Base-by-base conservation (phyloP, 257 asterid species). In the Solanum ahanhuiri region DNA sequence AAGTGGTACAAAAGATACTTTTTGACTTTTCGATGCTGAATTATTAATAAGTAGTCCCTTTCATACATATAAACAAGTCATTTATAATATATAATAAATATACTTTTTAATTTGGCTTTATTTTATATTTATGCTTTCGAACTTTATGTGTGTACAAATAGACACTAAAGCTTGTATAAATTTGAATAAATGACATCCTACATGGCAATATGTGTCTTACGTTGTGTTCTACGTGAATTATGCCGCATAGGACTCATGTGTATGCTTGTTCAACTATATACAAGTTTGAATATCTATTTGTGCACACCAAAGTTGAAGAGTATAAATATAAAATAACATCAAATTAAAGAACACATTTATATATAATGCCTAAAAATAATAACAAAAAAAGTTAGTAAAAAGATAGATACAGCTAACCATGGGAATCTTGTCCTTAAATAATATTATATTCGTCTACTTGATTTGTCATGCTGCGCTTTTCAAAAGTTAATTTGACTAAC, bases 221-320 rank as follows among this genome's bases (percentile, higher is more conserved):
- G 0, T 51, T 51, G 1, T 51, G 1, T 51, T 6, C 0, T 51
- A 51, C 1, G 1, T 51, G 0, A 5, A 51, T 51, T 51, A 51
- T 51, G 1, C 0, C 22, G 1, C n/a, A 2, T 48, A 51, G 0
- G 0, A 54, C 8, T 54, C 4, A 54, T 17, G n/a, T 51, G 9
- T 51, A 5, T 51, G 0, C 1, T 2, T 51, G 0, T 51, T 51
- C 9, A 51, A 17, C 9, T 54, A 8, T 54, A 54, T 17, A 45
- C 1, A 0, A 45, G 0, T 45, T 45, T 12, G 12, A 54, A 54
- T 54, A 0, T 54, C 8, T 54, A 17, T 6, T 0, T 6, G 60
- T 6, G 60, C 7, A 48, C 22, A 6, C 9, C n/a, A 6, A 54
- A 54, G 1, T 54, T 54, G 22, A 54, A 54, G 9, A 51, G 0